Percentiles rank a stretch among this genome's conserved stretches.
These are phyloP conservation scores for Neurospora sp. DNA, from an alignment of 495 filamentous ascomycete genomes.

Conservation along the genomic window DNA sequence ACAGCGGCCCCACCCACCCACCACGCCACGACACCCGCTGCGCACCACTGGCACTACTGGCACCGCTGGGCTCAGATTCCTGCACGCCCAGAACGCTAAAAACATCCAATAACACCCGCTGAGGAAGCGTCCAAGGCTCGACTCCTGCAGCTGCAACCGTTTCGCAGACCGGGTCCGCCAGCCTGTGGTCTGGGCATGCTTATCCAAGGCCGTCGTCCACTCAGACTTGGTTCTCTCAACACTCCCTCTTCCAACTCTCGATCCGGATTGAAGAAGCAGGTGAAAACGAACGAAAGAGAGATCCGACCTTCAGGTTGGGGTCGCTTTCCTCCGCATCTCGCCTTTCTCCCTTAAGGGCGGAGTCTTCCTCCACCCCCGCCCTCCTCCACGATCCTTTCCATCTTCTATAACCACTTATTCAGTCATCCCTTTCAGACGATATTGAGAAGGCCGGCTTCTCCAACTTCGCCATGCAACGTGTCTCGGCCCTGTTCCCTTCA, in stretches of 20 bases:
- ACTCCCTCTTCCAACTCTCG: neutral
- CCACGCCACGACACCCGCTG: neutral
- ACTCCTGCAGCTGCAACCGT: neutral
- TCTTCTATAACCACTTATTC: neutral
- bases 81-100: neutral
- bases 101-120: neutral
- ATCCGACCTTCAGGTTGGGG: slow-evolving; percentile 6
- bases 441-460: slow-evolving; percentile 4
- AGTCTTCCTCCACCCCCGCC: neutral
- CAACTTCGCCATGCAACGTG: slow-evolving; percentile 35
- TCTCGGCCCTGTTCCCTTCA: slow-evolving; percentile 39
- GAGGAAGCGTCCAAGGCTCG: neutral
- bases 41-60: neutral
- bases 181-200: neutral
- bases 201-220: neutral
- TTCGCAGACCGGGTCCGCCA: neutral
- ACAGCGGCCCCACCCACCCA: neutral
- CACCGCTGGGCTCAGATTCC: neutral
- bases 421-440: neutral
- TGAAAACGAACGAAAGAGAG: neutral
- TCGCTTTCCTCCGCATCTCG: neutral
- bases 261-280: neutral
- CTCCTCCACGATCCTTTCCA: neutral
- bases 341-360: neutral
- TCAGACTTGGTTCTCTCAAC: neutral